Evolutionary conservation across 495 filamentous ascomycete genomes (phyloP).

Genomic region (Bacidia gigantensis): DNA sequence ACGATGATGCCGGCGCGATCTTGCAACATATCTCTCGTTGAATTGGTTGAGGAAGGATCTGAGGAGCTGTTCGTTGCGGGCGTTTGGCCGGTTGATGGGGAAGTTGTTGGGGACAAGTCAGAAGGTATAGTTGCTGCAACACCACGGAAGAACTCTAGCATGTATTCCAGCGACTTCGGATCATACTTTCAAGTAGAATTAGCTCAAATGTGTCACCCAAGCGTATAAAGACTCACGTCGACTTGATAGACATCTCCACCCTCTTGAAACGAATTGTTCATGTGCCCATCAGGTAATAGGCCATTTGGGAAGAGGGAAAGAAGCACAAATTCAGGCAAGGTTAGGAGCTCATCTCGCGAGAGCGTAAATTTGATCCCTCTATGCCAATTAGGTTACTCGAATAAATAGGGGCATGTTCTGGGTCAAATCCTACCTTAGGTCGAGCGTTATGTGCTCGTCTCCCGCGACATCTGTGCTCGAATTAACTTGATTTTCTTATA

Average conservation of each 20-base stretch:
- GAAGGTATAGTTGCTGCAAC: conserved; percentile 88
- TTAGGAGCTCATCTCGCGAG: conserved; percentile 87
- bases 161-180: conserved; percentile 89
- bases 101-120: conserved; percentile 46
- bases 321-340: conserved; percentile 94
- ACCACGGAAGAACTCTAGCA: conserved; percentile 96
- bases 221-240: conserved; percentile 55
- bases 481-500: background rate
- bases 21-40: conserved; percentile 61
- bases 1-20: conserved; percentile 96
- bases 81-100: conserved; percentile 32
- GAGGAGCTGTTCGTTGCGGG: conserved; percentile 46
- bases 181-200: conserved; percentile 66
- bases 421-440: conserved; percentile 57
- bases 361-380: conserved; percentile 88
- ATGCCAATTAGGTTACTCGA: conserved; percentile 20
- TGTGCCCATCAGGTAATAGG: conserved; percentile 90
- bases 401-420: background rate
- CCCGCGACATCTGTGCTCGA: conserved; percentile 54
- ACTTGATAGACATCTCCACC: conserved; percentile 81
- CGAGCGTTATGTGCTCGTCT: conserved; percentile 91
- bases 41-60: conserved; percentile 49
- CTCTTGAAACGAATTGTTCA: conserved; percentile 73
- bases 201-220: conserved; percentile 21
- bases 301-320: conserved; percentile 97